Evolutionary conservation across 192 early-diverging fungal species (phyloP), one percentile per base, ranked within the genome.

Genomic region (Entomortierella chlamydospora): DNA sequence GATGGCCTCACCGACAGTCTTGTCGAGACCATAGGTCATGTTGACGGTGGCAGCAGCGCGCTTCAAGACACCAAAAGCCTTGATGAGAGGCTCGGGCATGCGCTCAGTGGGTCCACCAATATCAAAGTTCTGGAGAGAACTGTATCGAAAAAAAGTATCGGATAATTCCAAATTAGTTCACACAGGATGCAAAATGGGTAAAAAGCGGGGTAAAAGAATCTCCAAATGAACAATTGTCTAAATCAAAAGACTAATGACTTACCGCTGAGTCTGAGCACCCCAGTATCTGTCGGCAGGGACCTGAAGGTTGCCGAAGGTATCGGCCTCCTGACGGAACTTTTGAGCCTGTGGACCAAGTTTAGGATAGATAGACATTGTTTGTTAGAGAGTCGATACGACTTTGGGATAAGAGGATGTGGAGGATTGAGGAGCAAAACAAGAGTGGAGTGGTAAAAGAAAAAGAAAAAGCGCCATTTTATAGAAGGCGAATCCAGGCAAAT

Each of bases 211-310:
- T 25, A 51, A 47, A n/a, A 28, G 37, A 17, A 29, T 18, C 6
- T 1, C 23, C 50, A 33, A 9, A 31, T 26, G 8, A 56, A 56
- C 10, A 30, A n/a, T n/a, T n/a, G n/a, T n/a, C n/a, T n/a, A n/a
- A n/a, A n/a, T n/a, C n/a, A 29, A 56, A 56, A 56, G 25, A 29
- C 23, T 5, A 30, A 18, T 18, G 7, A 50, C 26, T 59, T 84
- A 94, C 90, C 98, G 90, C 80, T 96, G 94, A 30, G 98, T 98
- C 85, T 99, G 98, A 54, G 95, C 95, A 57, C 97, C 98, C 91
- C 95, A 99, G 90, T 98, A 98, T 81, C 90, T 90, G 85, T 98
- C 94, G 23, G 94, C 87, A 26, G 98, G 98, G 22, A 99, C 98
- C 72, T 98, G 86, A 57, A 99, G 87, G 76, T 95, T 93, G 54